phyloP scores from a whole-genome alignment of 257 asterid genomes.

The Solanum clarkiae region DNA sequence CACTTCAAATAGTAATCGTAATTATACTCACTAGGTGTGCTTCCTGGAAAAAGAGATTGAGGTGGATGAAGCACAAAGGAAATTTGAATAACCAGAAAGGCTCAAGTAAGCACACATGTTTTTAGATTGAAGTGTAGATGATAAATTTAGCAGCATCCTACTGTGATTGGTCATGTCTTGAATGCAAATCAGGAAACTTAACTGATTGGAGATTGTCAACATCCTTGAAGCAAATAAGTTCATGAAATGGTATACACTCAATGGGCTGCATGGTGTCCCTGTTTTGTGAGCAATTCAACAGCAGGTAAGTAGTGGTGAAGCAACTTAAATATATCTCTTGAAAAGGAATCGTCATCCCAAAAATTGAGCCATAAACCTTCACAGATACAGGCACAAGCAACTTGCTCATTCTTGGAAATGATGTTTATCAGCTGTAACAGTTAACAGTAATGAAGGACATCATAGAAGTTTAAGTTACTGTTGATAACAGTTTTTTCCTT shows the following conservation, averaged over 20 bases:
- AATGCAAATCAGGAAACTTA: conserved; percentile 14
- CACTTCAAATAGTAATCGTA: background rate
- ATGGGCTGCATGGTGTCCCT: conserved; percentile 63
- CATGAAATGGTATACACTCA: conserved; percentile 53
- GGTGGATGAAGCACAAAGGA: background rate
- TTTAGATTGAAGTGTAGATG: background rate
- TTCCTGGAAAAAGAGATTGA: background rate
- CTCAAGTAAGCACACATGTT: background rate
- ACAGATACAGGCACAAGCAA: background rate
- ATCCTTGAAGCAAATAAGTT: conserved; percentile 58
- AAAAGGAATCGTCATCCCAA: background rate
- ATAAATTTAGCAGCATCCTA: background rate
- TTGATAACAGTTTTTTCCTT: background rate
- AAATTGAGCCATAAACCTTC: background rate
- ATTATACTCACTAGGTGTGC: background rate
- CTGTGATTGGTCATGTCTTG: background rate
- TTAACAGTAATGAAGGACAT: background rate
- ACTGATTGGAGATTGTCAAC: conserved; percentile 74
- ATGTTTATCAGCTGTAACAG: background rate
- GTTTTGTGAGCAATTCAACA: conserved; percentile 16
- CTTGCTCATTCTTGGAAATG: background rate
- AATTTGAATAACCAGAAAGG: background rate
- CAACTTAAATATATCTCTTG: background rate
- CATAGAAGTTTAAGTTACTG: background rate
- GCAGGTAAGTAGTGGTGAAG: background rate